Evolutionary conservation across 345 rosid genomes (phyloP).

Genomic region (Psidium friedrichsthalianum): DNA sequence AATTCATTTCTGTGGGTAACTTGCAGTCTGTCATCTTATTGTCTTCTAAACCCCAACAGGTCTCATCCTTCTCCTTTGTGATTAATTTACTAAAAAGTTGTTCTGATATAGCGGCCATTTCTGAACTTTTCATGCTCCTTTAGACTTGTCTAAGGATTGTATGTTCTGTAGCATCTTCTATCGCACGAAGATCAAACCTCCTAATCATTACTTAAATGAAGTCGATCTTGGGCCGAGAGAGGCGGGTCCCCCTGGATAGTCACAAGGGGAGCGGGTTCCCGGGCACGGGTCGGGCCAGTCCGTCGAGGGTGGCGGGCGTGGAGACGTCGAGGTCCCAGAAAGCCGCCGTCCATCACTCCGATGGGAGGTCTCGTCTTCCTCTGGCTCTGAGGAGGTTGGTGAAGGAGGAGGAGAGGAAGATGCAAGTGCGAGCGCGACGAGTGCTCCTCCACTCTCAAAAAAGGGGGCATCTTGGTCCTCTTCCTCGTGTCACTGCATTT

Average conservation of each 20-base stretch:
- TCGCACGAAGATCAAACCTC: not conserved
- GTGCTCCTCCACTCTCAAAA: no score
- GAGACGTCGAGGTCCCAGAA: constrained; percentile 81
- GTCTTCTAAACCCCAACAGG: not conserved
- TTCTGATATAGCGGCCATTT: no score
- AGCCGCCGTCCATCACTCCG: constrained; percentile 43
- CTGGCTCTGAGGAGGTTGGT: not conserved
- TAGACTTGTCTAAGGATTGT: no score
- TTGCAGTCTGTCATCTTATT: not conserved
- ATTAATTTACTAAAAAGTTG: not conserved
- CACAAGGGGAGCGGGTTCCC: constrained; percentile 62
- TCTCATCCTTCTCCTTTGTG: not conserved
- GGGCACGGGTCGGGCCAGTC: constrained; percentile 54
- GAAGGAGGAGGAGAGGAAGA: not conserved
- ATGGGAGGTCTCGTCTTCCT: not conserved
- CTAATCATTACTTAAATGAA: not conserved
- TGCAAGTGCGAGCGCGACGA: no score
- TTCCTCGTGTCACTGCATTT: no score
- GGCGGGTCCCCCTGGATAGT: constrained; percentile 53
- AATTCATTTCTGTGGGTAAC: no score
- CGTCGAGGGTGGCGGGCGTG: constrained; percentile 70
- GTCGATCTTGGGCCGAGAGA: constrained; percentile 56
- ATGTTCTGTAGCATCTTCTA: no score
- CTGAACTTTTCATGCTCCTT: no score
- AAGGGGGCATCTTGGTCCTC: no score